Evolutionary conservation across 2,329 filamentous ascomycete species (phyloP), one percentile per base, ranked within the genome.

Genomic region (Coniochaeta sp.): DNA sequence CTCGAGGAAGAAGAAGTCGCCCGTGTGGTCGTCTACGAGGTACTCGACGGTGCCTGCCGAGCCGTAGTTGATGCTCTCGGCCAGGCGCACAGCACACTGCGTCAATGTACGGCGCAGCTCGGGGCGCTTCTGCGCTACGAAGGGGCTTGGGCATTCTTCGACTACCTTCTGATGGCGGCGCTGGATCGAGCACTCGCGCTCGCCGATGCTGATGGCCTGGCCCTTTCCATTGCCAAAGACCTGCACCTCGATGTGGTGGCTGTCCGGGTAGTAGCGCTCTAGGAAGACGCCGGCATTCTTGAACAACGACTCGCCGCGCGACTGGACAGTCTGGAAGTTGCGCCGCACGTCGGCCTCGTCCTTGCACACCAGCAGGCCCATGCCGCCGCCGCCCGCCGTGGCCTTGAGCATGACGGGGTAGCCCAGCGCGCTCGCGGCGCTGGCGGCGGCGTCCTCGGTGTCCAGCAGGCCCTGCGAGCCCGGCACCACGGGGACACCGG

Each of bases 141-240:
- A 84, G 0, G 83, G 83, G 61, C 80, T 82, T 0, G 86, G 85
- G n/a, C 81, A 83, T 67, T 88, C 85, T 65, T 87, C 85, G 28
- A 88, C 80, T 40, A 87, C 82, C 63, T 88, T 88, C 66, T 87
- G 85, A 65, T 87, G 83, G 52, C 85, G 73, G 58, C 85, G 71
- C 66, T 87, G 84, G 16, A 87, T 81, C 0, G 82, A 85, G 66
- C 85, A 88, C 62, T 88, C 85, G 32, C 85, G 74, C 63, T 87
- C 85, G 10, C 82, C 81, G 58, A 86, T 79, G 44, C 79, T 75
- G 4, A 87, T 77, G 14, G 80, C 82, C 59, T 81, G 74, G 0
- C 81, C 83, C 36, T 77, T 71, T 0, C 80, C 79, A 60, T 87
- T 83, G 26, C 84, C 85, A 63, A 87, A 82, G 1, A 88, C 74